Percentiles rank a stretch among this genome's conserved stretches.
These are phyloP conservation scores for Penicillium expansum DNA, from an alignment of 2,329 filamentous ascomycete genomes.

Conservation along the genomic window DNA sequence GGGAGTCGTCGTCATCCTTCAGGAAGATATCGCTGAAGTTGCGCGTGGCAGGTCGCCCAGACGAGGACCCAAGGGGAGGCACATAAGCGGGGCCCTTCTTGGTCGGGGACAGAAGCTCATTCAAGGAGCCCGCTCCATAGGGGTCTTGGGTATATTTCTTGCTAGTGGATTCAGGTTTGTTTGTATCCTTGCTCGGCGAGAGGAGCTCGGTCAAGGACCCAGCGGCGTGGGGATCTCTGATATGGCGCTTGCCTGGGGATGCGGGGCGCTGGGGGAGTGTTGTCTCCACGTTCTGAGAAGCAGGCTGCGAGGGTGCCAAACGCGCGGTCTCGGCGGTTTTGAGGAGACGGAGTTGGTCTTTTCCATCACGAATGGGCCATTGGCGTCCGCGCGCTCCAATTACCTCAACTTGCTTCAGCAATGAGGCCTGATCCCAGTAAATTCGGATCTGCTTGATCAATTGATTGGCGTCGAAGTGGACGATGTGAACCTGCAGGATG, in stretches of 20 bases:
- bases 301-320: conserved; percentile 17
- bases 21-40: conserved; percentile 69
- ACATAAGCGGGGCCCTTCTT: conserved; percentile 54
- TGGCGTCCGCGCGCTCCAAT: conserved; percentile 87
- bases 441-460: conserved; percentile 86
- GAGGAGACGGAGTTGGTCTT: conserved; percentile 78
- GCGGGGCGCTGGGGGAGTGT: conserved; percentile 15
- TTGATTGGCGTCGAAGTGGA: conserved; percentile 71
- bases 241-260: conserved; percentile 42
- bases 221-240: conserved; percentile 45
- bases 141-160: conserved; percentile 39
- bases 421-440: conserved; percentile 90
- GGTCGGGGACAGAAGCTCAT: conserved; percentile 62
- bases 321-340: conserved; percentile 47
- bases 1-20: conserved; percentile 41
- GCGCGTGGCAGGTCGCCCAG: conserved; percentile 68
- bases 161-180: conserved; percentile 23
- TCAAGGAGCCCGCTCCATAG: conserved; percentile 55
- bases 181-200: conserved; percentile 57
- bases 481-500: conserved; percentile 71
- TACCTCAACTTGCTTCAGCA: conserved; percentile 89
- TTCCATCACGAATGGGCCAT: conserved; percentile 89
- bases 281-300: conserved; percentile 17
- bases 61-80: conserved; percentile 58
- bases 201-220: conserved; percentile 67